Base-by-base conservation (phyloP, 2,329 filamentous ascomycete genomes). In the Penicillium sumatraense region DNA sequence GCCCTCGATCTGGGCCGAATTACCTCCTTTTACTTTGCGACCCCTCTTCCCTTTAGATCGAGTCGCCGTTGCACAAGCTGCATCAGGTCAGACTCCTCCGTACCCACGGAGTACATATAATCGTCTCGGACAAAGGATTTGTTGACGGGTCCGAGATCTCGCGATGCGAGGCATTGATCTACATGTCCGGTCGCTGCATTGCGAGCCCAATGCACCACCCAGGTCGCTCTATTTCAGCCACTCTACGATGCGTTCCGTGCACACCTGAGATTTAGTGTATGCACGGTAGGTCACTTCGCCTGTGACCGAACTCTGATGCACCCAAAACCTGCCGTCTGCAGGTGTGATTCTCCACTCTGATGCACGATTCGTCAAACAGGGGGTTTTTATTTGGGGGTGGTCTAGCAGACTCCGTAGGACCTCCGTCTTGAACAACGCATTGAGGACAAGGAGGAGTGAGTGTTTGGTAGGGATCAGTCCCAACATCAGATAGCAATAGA, bases 261-360 rank as follows among this genome's bases (percentile, higher is more conserved):
- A 52, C 52, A 54, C 55, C 48, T 55, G 53, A 57, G 58, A 64
- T 62, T 61, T 60, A 59, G 58, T 54, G 49, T 53, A 64, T 64
- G 61, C 60, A 63, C 49, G 61, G 56, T 64, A 65, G 60, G 63
- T 65, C 63, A 63, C 58, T 49, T 60, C 52, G 53, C 40, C 52
- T 62, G 45, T 40, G 40, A 47, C 57, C 50, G 54, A 59, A 57
- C 54, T 51, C 46, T 51, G 57, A 62, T 60, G 51, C 59, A 56
- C 52, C 54, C 47, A 56, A 42, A 50, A 56, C 51, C 23, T 46
- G 42, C 42, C 42, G 42, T 49, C 27, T 46, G 26, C 54, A 36
- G 49, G 38, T 53, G 26, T 33, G 31, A 56, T 40, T 42, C 38
- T 7, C 58, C 58, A 51, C 56, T 41, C 16, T 16, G 11, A 29